A percentile compares a stretch with the other conserved stretches of the same genome.
Evolutionary conservation across 495 filamentous ascomycete genomes (phyloP).

Genomic region (Neurospora sp.): DNA sequence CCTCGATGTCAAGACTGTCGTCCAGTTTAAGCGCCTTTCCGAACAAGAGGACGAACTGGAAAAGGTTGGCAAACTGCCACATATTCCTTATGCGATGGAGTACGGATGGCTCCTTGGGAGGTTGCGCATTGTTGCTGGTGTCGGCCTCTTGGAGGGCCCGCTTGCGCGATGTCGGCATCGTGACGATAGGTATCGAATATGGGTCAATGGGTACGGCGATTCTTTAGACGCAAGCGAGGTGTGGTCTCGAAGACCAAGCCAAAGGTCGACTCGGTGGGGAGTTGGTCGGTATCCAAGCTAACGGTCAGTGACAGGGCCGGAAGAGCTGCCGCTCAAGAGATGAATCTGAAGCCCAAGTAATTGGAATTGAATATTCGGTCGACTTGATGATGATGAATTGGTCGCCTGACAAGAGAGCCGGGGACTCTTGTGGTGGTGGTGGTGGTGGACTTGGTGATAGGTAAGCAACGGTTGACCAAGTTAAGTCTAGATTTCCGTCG

Average conservation of each 20-base stretch:
- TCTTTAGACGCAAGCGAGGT: background rate
- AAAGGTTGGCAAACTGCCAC: slow-evolving; percentile 93
- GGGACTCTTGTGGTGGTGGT: background rate
- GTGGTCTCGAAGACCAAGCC: background rate
- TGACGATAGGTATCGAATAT: slow-evolving; percentile 3
- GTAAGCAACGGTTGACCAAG: background rate
- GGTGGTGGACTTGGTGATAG: background rate
- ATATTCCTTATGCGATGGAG: slow-evolving; percentile 68
- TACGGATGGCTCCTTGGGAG: slow-evolving; percentile 29
- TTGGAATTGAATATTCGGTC: background rate
- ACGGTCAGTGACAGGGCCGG: background rate
- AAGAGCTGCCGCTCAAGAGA: background rate
- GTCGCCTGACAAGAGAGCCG: background rate
- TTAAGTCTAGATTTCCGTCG: background rate
- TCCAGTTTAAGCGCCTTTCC: slow-evolving; percentile 81
- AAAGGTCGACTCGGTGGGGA: background rate
- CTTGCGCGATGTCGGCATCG: slow-evolving; percentile 54
- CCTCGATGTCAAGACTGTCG: slow-evolving; percentile 76
- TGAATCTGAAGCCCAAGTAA: background rate
- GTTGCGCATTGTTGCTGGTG: slow-evolving; percentile 15
- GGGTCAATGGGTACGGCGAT: background rate
- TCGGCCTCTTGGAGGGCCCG: slow-evolving; percentile 61
- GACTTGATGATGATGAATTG: background rate
- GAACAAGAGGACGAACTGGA: slow-evolving; percentile 87
- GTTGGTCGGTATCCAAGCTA: background rate